A percentile compares a stretch with the other conserved stretches of the same genome.
Conservation (phyloP, 768 basidiomycete species). For the Trametopsis cervina region DNA sequence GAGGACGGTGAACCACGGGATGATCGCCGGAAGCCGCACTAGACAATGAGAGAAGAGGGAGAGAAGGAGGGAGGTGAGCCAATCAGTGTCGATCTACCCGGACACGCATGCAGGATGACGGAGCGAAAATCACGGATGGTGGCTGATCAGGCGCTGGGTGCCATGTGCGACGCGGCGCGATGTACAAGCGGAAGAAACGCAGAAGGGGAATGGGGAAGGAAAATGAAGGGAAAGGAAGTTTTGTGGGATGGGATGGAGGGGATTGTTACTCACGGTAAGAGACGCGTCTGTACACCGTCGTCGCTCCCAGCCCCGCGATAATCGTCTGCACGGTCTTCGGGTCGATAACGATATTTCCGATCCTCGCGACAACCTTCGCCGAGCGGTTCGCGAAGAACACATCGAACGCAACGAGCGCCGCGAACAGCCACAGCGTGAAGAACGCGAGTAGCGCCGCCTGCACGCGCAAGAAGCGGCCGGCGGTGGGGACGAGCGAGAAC, state of each 20-base stretch:
- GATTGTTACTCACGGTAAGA: slow-evolving; percentile 41
- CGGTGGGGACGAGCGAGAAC: slow-evolving; percentile 24
- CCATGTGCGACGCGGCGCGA: not conserved
- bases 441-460: slow-evolving; percentile 35
- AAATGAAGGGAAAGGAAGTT: not conserved
- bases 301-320: slow-evolving; percentile 31
- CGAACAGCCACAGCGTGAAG: slow-evolving; percentile 40
- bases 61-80: not conserved
- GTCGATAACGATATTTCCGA: slow-evolving; percentile 33
- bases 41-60: not conserved
- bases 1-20: slow-evolving; percentile 46
- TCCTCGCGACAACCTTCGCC: slow-evolving; percentile 37
- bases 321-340: slow-evolving; percentile 28
- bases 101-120: not conserved
- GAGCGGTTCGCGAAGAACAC: slow-evolving; percentile 37
- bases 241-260: too few relatives aligned
- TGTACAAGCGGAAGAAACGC: not conserved
- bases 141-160: too few relatives aligned
- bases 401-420: slow-evolving; percentile 40
- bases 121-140: too few relatives aligned
- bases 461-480: slow-evolving; percentile 25
- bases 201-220: not conserved
- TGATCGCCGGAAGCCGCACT: slow-evolving; percentile 44
- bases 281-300: slow-evolving; percentile 37
- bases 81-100: not conserved